These are phyloP conservation scores for Cryptococcus deneoformans DNA, from an alignment of 1,284 basidiomycete genomes.

Conservation along the genomic window DNA sequence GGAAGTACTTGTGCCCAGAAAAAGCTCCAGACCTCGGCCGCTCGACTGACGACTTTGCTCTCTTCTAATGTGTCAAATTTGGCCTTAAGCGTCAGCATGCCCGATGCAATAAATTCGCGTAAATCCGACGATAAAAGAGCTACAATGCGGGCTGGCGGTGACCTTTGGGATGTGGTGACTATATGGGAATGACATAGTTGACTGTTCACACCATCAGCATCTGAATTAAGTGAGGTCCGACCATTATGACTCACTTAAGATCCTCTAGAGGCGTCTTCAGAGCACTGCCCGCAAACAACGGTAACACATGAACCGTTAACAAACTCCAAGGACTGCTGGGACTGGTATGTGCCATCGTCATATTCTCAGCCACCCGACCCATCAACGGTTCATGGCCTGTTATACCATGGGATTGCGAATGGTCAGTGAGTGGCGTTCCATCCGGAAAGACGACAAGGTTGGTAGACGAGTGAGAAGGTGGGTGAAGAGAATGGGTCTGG, in stretches of 20 bases:
- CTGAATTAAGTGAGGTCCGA: not conserved
- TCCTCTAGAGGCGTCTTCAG: constrained; percentile 89
- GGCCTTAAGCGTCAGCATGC: constrained; percentile 87
- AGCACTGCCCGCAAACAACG: constrained; percentile 87
- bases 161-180: constrained; percentile 36
- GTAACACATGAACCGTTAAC: constrained; percentile 80
- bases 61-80: constrained; percentile 71
- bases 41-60: constrained; percentile 60
- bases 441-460: constrained; percentile 38
- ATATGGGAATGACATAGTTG: constrained; percentile 42
- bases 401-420: not conserved
- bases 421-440: constrained; percentile 32
- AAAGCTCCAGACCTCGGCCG: constrained; percentile 89
- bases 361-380: constrained; percentile 17
- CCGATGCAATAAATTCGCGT: constrained; percentile 74
- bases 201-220: constrained; percentile 12
- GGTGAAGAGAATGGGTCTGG: not conserved
- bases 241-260: constrained; percentile 58
- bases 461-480: constrained; percentile 1
- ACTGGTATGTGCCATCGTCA: constrained; percentile 37
- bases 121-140: constrained; percentile 70
- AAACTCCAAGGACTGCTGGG: constrained; percentile 65
- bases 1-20: constrained; percentile 79
- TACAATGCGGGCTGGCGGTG: constrained; percentile 47
- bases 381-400: constrained; percentile 3